Evolutionary conservation across 1,139 yeast genomes (phyloP), one percentile per base, ranked within the genome.

Genomic region (Candida sojae): DNA sequence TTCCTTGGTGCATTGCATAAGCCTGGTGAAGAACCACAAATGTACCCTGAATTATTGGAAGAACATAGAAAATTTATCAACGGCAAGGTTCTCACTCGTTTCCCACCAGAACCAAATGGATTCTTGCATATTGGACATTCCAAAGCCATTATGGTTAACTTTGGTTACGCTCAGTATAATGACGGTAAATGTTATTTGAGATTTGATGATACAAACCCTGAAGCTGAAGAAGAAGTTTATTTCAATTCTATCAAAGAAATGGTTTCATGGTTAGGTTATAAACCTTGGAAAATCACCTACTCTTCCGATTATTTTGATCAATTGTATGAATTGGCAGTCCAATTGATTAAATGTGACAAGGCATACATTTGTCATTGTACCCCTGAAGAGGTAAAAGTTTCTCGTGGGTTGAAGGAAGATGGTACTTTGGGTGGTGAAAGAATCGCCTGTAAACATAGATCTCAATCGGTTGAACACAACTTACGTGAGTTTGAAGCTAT

Each of bases 91-190:
- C 84, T 80, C 61, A 95, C 99, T 1, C 83, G 99, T 64, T 93
- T 93, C 75, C 99, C 99, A 32, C 99, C 99, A 6, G 99, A 93
- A 71, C 99, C 99, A 45, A 92, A 92, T 66, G 99, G 99, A 49
- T 93, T 84, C 63, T 79, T 93, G 63, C 99, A 93, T 66, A 93
- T 93, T 68, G 99, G 99, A 42, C 99, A 93, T 66, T 88, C 97
- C 43, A 95, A 95, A 73, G 99, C 99, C 45, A 93, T 93, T 64
- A 88, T 93, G 80, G 96, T 93, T 50, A 92, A 93, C 67, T 93
- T 93, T 67, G 98, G 98, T 12, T 93, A 79, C 64, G 99, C 99
- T 41, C 86, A 88, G 66, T 86, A 73, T 68, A 79, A 91, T 65
- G 79, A 82, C 51, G 99, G 99, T 54, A 78, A 82, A 50, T 92